These are phyloP conservation scores for Monosporascus sp. DNA, from an alignment of 2,329 filamentous ascomycete species.

Conservation along the genomic window DNA sequence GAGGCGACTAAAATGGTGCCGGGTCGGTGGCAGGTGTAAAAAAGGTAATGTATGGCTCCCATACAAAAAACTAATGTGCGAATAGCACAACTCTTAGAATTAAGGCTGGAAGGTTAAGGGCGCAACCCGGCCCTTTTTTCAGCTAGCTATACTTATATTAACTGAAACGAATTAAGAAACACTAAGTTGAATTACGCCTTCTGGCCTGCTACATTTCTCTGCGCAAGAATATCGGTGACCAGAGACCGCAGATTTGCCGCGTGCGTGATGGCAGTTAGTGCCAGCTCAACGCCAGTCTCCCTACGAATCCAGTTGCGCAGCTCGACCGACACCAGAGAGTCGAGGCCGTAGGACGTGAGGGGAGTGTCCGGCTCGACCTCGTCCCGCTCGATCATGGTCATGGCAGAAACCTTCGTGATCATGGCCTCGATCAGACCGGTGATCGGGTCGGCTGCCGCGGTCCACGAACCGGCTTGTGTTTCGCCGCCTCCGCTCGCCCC, in stretches of 20 bases:
- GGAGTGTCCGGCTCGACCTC: slow-evolving; percentile 7
- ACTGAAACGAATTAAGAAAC: too few species aligned
- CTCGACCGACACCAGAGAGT: slow-evolving; percentile 27
- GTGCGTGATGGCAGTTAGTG: slow-evolving; percentile 5
- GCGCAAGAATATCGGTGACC: slow-evolving; percentile 5
- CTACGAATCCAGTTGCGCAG: slow-evolving; percentile 26
- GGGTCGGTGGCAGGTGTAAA: too few species aligned
- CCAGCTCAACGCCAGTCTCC: slow-evolving; percentile 17
- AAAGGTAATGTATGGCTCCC: too few species aligned
- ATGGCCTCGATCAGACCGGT: slow-evolving; percentile 3
- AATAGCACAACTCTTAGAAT: too few species aligned
- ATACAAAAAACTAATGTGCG: too few species aligned
- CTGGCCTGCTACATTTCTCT: slow-evolving; percentile 5
- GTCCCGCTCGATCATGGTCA: slow-evolving; percentile 11
- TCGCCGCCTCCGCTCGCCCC: neutral
- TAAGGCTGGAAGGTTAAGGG: too few species aligned
- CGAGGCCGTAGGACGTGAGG: slow-evolving; percentile 14
- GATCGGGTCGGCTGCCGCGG: neutral
- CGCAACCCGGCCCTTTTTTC: too few species aligned
- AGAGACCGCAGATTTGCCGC: slow-evolving; percentile 6
- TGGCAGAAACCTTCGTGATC: slow-evolving; percentile 8
- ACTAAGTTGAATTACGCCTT: too few species aligned
- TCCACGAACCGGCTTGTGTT: neutral
- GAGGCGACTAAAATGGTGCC: too few species aligned
- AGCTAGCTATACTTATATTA: too few species aligned